phyloP scores from a whole-genome alignment of 2,329 filamentous ascomycete genomes.

The Trichoderma breve region DNA sequence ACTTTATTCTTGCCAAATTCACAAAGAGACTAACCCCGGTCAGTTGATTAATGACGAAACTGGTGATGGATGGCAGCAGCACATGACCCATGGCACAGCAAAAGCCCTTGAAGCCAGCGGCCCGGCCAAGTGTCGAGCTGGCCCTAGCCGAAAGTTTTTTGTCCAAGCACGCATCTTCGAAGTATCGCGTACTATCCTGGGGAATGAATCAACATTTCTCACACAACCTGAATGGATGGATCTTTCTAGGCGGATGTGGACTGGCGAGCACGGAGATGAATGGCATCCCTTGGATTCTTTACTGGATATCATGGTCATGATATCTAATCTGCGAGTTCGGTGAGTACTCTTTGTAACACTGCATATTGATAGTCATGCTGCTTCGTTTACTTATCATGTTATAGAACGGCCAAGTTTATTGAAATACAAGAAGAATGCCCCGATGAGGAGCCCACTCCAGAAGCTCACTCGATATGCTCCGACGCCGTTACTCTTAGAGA shows the following conservation, averaged over 20 bases:
- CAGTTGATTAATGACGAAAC: conserved; percentile 36
- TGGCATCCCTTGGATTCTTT: conserved; percentile 27
- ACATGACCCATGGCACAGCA: conserved; percentile 36
- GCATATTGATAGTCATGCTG: neutral
- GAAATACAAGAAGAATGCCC: neutral
- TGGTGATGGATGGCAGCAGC: conserved; percentile 35
- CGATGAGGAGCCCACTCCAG: neutral
- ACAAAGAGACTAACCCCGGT: neutral
- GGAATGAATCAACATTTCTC: conserved; percentile 28
- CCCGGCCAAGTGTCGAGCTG: conserved; percentile 26
- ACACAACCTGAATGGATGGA: conserved; percentile 25
- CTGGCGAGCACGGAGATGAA: neutral
- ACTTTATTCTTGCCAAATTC: no score
- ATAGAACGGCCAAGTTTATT: neutral
- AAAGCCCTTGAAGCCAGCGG: conserved; percentile 33
- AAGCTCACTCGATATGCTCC: neutral
- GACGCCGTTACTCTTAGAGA: conserved; percentile 15
- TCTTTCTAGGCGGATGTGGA: conserved; percentile 12
- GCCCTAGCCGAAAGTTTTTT: conserved; percentile 30
- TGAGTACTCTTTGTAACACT: conserved; percentile 20
- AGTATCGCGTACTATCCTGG: conserved; percentile 28
- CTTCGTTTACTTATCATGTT: neutral
- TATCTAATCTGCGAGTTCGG: conserved; percentile 34
- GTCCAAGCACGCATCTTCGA: conserved; percentile 30
- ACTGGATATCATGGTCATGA: conserved; percentile 32